A percentile compares a stretch with the other conserved stretches of the same genome.
Conservation (phyloP, 805 yeast species). For the Nakazawaea pomicola region DNA sequence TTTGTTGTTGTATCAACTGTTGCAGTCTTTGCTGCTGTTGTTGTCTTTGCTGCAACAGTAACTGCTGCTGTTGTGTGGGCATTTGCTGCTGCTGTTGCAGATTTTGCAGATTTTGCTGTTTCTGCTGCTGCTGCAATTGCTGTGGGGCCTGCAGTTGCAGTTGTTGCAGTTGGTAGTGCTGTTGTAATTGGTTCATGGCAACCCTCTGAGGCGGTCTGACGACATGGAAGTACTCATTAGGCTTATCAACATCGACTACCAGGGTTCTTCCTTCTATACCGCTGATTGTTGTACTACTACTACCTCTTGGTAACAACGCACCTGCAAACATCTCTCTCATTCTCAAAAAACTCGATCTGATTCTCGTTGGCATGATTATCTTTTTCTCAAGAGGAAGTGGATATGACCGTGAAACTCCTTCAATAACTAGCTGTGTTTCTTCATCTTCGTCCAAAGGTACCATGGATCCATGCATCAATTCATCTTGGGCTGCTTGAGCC, state of each 20-base stretch:
- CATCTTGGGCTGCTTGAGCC: slow-evolving; percentile 72
- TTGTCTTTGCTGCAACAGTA: slow-evolving; percentile 1
- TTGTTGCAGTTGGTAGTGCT: slow-evolving; percentile 12
- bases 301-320: slow-evolving; percentile 64
- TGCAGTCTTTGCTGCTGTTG: slow-evolving; percentile 22
- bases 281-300: slow-evolving; percentile 59
- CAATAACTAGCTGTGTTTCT: slow-evolving; percentile 86
- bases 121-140: slow-evolving; percentile 6
- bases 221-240: slow-evolving; percentile 57
- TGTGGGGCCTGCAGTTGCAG: slow-evolving; percentile 8
- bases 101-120: slow-evolving; percentile 4
- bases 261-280: slow-evolving; percentile 79
- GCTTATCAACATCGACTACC: slow-evolving; percentile 64
- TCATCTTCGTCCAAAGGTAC: slow-evolving; percentile 76
- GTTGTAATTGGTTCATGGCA: slow-evolving; percentile 12
- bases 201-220: slow-evolving; percentile 45
- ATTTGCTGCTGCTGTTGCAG: slow-evolving; percentile 7
- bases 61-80: neutral
- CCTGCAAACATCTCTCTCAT: slow-evolving; percentile 94
- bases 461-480: slow-evolving; percentile 43
- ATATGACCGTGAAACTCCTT: slow-evolving; percentile 76
- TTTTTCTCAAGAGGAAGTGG: slow-evolving; percentile 83
- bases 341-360: slow-evolving; percentile 70
- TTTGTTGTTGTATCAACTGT: slow-evolving; percentile 13
- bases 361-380: slow-evolving; percentile 62